Base-by-base conservation (phyloP, 179 eudicot species). In the Sideroxylon spinosum region DNA sequence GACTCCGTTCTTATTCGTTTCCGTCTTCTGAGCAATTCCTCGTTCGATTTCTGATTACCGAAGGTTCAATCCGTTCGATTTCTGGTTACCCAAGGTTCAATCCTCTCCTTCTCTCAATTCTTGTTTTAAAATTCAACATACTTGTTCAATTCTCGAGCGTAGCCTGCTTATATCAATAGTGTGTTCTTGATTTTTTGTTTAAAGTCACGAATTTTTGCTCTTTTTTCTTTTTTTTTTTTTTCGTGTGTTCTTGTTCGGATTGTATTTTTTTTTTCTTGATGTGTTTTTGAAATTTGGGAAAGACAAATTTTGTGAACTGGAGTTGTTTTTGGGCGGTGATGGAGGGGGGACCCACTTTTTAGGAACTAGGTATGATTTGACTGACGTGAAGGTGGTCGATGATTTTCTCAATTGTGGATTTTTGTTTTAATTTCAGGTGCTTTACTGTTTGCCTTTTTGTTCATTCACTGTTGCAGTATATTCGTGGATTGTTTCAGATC, bases 11-110 rank as follows among this genome's bases (percentile, higher is more conserved):
- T 37, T 37, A 37, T 1, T 3, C 44, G 44, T 37, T 37, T 37
- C 44, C 44, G 44, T 37, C 44, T 37, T 37, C 37, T 3, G 37
- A 32, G 44, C 2, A 37, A 37, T 37, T 37, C 44, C 44, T 37
- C 5, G 3, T 32, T 32, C 37, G 37, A 32, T 32, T 32, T n/a
- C n/a, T 9, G 13, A 20, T 10, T 22, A 12, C 20, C 56, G 14
- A 49, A 50, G 74, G 59, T 71, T 23, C 19, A 49, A 49, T 71
- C 56, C 74, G 37, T 22, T 23, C 53, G 67, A 62, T 60, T 74
- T 61, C 37, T 9, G 13, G 37, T 10, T 22, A 12, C 20, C 56
- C 25, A 49, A 50, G 74, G 59, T 71, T 23, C 19, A 49, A 49
- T 71, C 56, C 74, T 71, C 16, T 8, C 2, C 60, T 71, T 9